A percentile compares a stretch with the other conserved stretches of the same genome.
phyloP scores from a whole-genome alignment of 192 early-diverging fungal species.

The Spizellomyces punctatus region DNA sequence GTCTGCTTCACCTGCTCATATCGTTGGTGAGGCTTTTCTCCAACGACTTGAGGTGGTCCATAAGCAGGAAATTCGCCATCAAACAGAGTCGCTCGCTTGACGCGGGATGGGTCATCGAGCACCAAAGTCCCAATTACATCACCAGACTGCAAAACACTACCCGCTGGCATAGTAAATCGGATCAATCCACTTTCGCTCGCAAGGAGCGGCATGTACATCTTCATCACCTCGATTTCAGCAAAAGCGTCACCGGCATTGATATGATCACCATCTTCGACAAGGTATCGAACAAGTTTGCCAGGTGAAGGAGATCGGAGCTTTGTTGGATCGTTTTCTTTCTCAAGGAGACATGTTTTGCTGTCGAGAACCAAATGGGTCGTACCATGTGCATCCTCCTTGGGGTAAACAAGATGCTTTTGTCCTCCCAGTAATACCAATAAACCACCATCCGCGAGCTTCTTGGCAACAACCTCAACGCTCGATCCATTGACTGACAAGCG shows the following conservation, averaged over 20 bases:
- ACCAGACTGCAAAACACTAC: slow-evolving; percentile 80
- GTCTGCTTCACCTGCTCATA: slow-evolving; percentile 63
- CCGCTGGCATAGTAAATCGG: slow-evolving; percentile 85
- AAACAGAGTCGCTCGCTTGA: slow-evolving; percentile 86
- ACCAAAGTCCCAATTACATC: slow-evolving; percentile 91
- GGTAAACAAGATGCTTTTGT: slow-evolving; percentile 91
- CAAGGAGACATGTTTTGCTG: slow-evolving; percentile 87
- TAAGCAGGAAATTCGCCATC: slow-evolving; percentile 50
- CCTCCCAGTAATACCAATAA: slow-evolving; percentile 87
- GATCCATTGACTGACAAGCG: slow-evolving; percentile 81
- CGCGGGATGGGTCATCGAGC: slow-evolving; percentile 92
- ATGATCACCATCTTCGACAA: slow-evolving; percentile 93
- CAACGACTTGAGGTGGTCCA: slow-evolving; percentile 77
- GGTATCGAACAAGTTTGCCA: slow-evolving; percentile 92
- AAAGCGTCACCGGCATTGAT: slow-evolving; percentile 87
- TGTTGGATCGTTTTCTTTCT: slow-evolving; percentile 97
- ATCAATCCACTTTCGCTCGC: slow-evolving; percentile 89
- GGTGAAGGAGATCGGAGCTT: slow-evolving; percentile 94
- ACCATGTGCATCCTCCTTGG: slow-evolving; percentile 79
- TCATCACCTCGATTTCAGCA: slow-evolving; percentile 99
- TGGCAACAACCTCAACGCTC: slow-evolving; percentile 79
- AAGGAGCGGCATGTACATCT: slow-evolving; percentile 99
- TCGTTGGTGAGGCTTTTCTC: slow-evolving; percentile 88
- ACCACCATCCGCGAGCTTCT: slow-evolving; percentile 89
- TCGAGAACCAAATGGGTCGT: slow-evolving; percentile 88